phyloP scores from a whole-genome alignment of 331 rosid species.

The Quercus tomentella region DNA sequence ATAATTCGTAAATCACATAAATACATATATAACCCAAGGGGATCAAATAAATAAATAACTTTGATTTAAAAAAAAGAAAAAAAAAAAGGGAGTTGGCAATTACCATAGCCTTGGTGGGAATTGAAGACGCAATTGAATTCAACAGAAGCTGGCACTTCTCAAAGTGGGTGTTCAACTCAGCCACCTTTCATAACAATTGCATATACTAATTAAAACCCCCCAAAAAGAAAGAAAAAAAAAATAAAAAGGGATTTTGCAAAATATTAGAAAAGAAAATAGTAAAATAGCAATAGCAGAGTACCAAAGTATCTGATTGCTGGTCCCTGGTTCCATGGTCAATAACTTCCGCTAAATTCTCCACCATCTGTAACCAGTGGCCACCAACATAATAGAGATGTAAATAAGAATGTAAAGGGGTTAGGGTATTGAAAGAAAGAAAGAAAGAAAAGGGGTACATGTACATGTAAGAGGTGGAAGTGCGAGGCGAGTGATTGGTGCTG shows the following conservation, averaged over 20 bases:
- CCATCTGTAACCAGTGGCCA: slow-evolving; percentile 46
- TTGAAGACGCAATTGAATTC: slow-evolving; percentile 76
- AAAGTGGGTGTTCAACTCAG: slow-evolving; percentile 74
- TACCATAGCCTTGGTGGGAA: slow-evolving; percentile 87
- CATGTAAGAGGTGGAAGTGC: slow-evolving; percentile 63
- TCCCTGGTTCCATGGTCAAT: slow-evolving; percentile 72
- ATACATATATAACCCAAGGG: neutral
- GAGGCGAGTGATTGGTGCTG: slow-evolving; percentile 91
- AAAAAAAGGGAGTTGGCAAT: slow-evolving; percentile 5
- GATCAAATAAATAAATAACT: neutral
- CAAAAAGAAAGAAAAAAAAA: neutral
- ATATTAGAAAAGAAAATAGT: neutral
- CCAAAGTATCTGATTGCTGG: slow-evolving; percentile 81
- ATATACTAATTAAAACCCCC: neutral
- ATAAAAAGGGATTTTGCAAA: neutral
- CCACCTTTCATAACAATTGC: slow-evolving; percentile 39
- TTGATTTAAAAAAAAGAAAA: too few species aligned
- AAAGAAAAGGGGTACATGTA: too few species aligned
- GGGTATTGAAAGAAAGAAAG: too few species aligned
- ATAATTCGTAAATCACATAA: neutral
- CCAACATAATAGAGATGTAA: too few species aligned
- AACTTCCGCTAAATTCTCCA: slow-evolving; percentile 81
- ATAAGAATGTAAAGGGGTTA: neutral
- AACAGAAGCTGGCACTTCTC: slow-evolving; percentile 87
- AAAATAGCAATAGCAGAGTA: slow-evolving; percentile 20